Conservation (phyloP, 2,329 filamentous ascomycete species). For the Ascochyta koolunga region DNA sequence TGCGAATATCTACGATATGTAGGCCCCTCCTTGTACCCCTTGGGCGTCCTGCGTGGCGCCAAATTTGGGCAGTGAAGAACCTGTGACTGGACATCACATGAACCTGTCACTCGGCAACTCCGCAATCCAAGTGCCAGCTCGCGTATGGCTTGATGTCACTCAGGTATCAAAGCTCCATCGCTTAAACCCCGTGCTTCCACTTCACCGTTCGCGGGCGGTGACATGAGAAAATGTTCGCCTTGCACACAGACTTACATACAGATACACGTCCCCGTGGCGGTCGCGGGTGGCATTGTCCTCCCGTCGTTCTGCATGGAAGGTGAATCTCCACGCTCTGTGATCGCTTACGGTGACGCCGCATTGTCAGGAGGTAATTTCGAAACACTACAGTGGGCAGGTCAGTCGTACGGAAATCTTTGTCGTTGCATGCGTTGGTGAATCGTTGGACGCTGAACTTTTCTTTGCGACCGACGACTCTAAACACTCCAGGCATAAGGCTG, state of each 20-base stretch:
- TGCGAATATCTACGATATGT: constrained; percentile 17
- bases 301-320: constrained; percentile 11
- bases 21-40: constrained; percentile 23
- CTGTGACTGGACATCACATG: constrained; percentile 6
- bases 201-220: constrained; percentile 12
- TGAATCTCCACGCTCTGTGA: constrained; percentile 1
- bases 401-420: not conserved
- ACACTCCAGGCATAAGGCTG: constrained; percentile 2
- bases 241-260: constrained; percentile 8
- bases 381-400: constrained; percentile 1
- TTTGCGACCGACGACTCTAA: not conserved
- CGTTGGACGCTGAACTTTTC: not conserved
- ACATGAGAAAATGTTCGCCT: constrained; percentile 7
- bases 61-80: constrained; percentile 3
- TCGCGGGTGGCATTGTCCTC: constrained; percentile 1
- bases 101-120: constrained; percentile 16
- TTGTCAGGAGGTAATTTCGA: constrained; percentile 9
- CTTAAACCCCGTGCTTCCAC: constrained; percentile 14
- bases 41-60: constrained; percentile 17
- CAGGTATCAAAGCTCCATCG: constrained; percentile 20
- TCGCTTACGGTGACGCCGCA: constrained; percentile 18
- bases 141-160: constrained; percentile 10
- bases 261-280: constrained; percentile 13
- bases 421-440: constrained; percentile 7
- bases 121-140: constrained; percentile 10